Evolutionary conservation across 2,329 filamentous ascomycete genomes (phyloP).

Genomic region (Phyllosticta citribraziliensis): DNA sequence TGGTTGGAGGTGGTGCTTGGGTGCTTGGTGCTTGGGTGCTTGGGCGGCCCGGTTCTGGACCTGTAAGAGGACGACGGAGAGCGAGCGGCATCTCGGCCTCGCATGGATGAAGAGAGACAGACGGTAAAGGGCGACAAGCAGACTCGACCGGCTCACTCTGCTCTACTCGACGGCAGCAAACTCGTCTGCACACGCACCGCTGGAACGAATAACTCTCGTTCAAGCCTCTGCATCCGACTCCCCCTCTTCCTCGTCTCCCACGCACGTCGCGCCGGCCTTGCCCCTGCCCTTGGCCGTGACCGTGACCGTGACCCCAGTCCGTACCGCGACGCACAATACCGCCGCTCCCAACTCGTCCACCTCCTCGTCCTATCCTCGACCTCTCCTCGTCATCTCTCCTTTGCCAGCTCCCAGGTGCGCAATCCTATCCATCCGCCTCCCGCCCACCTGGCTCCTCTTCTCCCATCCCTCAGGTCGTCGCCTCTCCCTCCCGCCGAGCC

Average conservation of each 20-base stretch:
- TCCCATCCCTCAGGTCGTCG: slow-evolving; percentile 1
- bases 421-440: background rate
- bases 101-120: background rate
- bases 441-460: background rate
- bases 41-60: background rate
- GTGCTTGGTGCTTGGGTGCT: background rate
- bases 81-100: background rate
- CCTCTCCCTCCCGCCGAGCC: slow-evolving; percentile 13
- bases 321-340: background rate
- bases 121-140: background rate
- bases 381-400: background rate
- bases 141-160: background rate
- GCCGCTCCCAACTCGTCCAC: background rate
- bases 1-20: background rate
- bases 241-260: background rate
- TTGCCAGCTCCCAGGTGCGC: background rate
- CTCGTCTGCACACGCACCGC: too few species aligned
- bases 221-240: background rate
- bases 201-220: background rate
- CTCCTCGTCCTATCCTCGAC: background rate
- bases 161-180: too few species aligned
- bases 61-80: background rate
- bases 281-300: background rate
- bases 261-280: background rate
- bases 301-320: background rate